Conservation (phyloP, 805 yeast species). For the Wickerhamomyces alni region DNA sequence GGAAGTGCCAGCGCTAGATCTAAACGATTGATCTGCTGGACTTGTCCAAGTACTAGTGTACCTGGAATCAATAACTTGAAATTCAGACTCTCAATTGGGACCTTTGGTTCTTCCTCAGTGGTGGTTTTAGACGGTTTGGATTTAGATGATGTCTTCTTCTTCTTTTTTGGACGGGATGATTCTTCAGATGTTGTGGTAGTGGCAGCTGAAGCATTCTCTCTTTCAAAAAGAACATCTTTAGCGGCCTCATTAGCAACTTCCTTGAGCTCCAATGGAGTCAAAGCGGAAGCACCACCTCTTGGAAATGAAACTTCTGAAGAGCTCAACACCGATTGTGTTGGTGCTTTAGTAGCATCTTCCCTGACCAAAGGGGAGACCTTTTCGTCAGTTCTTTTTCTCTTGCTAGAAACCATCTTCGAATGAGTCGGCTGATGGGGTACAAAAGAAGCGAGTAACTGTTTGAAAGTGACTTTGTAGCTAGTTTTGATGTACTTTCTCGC, state of each 20-base stretch:
- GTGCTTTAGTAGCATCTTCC: slow-evolving; percentile 33
- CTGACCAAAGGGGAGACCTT: slow-evolving; percentile 34
- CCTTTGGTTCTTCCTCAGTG: slow-evolving; percentile 24
- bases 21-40: slow-evolving; percentile 49
- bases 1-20: slow-evolving; percentile 72
- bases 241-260: slow-evolving; percentile 92
- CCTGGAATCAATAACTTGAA: slow-evolving; percentile 67
- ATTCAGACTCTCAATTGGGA: slow-evolving; percentile 55
- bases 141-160: slow-evolving; percentile 25
- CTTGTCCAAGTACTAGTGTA: slow-evolving; percentile 70
- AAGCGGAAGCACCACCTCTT: slow-evolving; percentile 88
- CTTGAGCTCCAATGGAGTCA: slow-evolving; percentile 86
- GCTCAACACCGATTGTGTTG: slow-evolving; percentile 29
- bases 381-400: slow-evolving; percentile 45
- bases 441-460: not conserved
- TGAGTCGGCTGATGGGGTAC: not conserved
- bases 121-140: slow-evolving; percentile 19
- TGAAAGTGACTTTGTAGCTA: not conserved
- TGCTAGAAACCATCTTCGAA: slow-evolving; percentile 24
- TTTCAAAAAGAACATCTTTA: slow-evolving; percentile 71
- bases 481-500: not conserved
- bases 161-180: slow-evolving; percentile 31
- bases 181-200: slow-evolving; percentile 10
- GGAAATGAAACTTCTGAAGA: slow-evolving; percentile 57
- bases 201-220: slow-evolving; percentile 7